Conservation (phyloP, 805 yeast species). For the Sugiyamaella lignohabitans region DNA sequence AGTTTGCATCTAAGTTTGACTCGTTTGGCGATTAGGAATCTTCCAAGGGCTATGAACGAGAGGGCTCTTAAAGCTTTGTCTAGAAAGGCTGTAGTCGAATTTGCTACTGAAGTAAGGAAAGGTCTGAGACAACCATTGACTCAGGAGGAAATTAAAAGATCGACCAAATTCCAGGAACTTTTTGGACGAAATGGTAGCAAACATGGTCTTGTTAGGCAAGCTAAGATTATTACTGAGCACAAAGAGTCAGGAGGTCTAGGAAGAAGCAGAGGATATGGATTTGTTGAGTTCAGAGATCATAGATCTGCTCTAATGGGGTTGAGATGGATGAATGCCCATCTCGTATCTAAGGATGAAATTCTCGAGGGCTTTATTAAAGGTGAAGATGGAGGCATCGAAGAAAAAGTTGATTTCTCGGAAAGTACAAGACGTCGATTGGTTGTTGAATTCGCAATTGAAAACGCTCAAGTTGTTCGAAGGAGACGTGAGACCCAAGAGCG, state of each 20-base stretch:
- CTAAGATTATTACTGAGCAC: constrained; percentile 87
- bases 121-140: constrained; percentile 74
- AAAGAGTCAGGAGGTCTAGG: constrained; percentile 84
- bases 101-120: constrained; percentile 81
- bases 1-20: constrained; percentile 88
- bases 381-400: constrained; percentile 19
- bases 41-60: constrained; percentile 87
- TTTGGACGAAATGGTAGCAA: constrained; percentile 41
- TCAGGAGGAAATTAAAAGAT: constrained; percentile 80
- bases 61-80: constrained; percentile 87
- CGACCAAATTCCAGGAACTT: constrained; percentile 53
- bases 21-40: constrained; percentile 86
- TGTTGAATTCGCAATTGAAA: constrained; percentile 93
- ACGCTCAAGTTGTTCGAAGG: constrained; percentile 88
- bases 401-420: constrained; percentile 22
- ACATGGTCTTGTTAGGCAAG: constrained; percentile 86
- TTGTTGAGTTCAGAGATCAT: constrained; percentile 88
- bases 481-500: constrained; percentile 51
- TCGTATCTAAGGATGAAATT: constrained; percentile 65
- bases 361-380: constrained; percentile 21
- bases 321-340: constrained; percentile 94
- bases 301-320: constrained; percentile 90
- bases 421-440: constrained; percentile 65
- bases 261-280: constrained; percentile 92
- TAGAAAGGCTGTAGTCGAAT: constrained; percentile 88